Base-by-base conservation (phyloP, 345 rosid species). In the Kandelia obovata region DNA sequence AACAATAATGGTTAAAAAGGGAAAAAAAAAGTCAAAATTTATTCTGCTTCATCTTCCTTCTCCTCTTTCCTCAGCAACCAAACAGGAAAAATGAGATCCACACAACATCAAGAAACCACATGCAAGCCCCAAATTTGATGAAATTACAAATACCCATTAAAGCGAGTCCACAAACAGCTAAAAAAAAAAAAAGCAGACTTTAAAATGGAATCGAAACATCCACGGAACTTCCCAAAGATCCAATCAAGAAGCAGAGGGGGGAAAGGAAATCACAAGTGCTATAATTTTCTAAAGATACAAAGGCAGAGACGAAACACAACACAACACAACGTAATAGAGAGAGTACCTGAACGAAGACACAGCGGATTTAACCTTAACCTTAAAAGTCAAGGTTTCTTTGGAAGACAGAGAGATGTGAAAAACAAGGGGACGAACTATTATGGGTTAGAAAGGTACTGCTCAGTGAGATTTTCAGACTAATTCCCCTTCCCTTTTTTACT, bases 11-110 rank as follows among this genome's bases (percentile, higher is more conserved):
- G 10, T n/a, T 10, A 46, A 58, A 27, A 37, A 6, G 34, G 0
- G 1, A 32, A 30, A 47, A 27, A 39, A 16, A 51, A 3, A 20
- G 3, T n/a, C 11, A 26, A n/a, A 60, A 17, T 26, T 62, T 9
- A 25, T 7, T 46, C 13, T 47, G 26, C 66, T 27, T 58, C 23
- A 39, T n/a, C 43, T 8, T 60, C 57, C 57, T 58, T 23, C n/a
- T 15, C 28, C 25, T 66, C 43, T 53, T 26, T 53, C 58, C 57
- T 65, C 53, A 65, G 39, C 46, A 1, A 61, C 20, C 56, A 75
- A 72, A 55, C 47, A 71, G 67, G 25, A 67, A 28, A 16, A 35
- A 23, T 65, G 71, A 80, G 79, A 80, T 80, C 81, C 65, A 37
- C 39, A 31, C 21, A 49, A 23, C 65, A 55, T 79, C 62, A 47